A percentile compares a stretch with the other conserved stretches of the same genome.
phyloP scores from a whole-genome alignment of 768 basidiomycete species.

The Sistotremastrum niveocremeum region DNA sequence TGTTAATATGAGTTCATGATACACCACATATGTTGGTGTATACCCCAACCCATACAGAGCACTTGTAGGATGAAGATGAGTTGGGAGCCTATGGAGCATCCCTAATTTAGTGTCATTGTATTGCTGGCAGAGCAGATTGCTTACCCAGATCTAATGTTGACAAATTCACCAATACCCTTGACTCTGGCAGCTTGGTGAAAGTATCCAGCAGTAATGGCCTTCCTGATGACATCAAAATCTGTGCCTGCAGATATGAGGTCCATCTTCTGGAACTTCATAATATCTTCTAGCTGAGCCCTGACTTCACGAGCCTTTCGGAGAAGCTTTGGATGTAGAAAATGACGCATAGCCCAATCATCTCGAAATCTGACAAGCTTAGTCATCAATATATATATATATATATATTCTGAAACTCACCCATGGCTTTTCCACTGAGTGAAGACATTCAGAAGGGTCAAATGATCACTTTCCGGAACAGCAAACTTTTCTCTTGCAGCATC shows the following conservation, averaged over 20 bases:
- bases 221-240: slow-evolving; percentile 87
- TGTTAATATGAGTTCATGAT: slow-evolving; percentile 91
- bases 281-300: slow-evolving; percentile 89
- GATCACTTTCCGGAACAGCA: slow-evolving; percentile 96
- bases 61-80: slow-evolving; percentile 92
- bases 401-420: slow-evolving; percentile 38
- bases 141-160: slow-evolving; percentile 80
- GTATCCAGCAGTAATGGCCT: slow-evolving; percentile 94
- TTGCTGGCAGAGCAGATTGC: slow-evolving; percentile 3
- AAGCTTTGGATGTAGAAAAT: slow-evolving; percentile 94
- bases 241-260: slow-evolving; percentile 83
- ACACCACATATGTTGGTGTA: slow-evolving; percentile 92
- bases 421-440: slow-evolving; percentile 98
- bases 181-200: slow-evolving; percentile 98
- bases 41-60: slow-evolving; percentile 94
- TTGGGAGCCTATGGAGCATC: slow-evolving; percentile 45
- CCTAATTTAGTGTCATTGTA: neutral
- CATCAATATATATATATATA: slow-evolving; percentile 2
- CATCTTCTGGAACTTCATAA: slow-evolving; percentile 99
- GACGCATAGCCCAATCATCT: slow-evolving; percentile 89
- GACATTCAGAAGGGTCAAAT: slow-evolving; percentile 88
- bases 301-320: slow-evolving; percentile 93
- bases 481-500: slow-evolving; percentile 98
- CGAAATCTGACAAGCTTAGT: slow-evolving; percentile 43
- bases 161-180: slow-evolving; percentile 98